Percentiles rank a stretch among this genome's conserved stretches.
These are phyloP conservation scores for Macrolepiota fuliginosa DNA, from an alignment of 768 basidiomycete species.

Conservation along the genomic window DNA sequence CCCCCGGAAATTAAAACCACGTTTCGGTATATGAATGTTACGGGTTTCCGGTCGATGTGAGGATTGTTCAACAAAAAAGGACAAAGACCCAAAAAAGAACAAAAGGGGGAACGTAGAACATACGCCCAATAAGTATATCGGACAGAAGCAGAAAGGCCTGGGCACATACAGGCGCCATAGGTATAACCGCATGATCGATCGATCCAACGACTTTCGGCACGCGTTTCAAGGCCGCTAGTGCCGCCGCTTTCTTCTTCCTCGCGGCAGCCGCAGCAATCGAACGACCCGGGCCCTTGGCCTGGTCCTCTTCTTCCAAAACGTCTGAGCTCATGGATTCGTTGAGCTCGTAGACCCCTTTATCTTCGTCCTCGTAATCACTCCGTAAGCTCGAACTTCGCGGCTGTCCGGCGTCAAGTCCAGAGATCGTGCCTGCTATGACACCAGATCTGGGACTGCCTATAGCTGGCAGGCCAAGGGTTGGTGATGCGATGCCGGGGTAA, in stretches of 20 bases:
- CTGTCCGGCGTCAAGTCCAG: not conserved
- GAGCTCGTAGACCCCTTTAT: constrained; percentile 15
- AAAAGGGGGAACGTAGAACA: not conserved
- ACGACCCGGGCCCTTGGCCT: not conserved
- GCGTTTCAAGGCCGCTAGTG: constrained; percentile 21
- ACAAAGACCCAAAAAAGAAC: not conserved
- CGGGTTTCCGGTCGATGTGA: not conserved
- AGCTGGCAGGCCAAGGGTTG: constrained; percentile 22
- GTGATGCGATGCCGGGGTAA: constrained; percentile 44
- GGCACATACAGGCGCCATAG: constrained; percentile 74
- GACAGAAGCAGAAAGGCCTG: not conserved
- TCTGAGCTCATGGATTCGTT: not conserved
- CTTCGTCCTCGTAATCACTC: constrained; percentile 16
- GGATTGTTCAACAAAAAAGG: too few relatives aligned
- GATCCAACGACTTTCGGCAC: constrained; percentile 62
- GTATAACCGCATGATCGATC: constrained; percentile 75
- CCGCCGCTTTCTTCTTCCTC: constrained; percentile 1
- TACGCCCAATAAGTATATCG: not conserved
- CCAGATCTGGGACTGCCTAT: constrained; percentile 28
- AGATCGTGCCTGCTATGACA: constrained; percentile 19
- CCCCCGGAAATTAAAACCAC: not conserved
- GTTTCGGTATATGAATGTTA: not conserved
- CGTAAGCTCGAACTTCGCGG: not conserved
- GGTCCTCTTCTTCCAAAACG: not conserved
- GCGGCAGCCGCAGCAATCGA: not conserved